Evolutionary conservation across 2,329 filamentous ascomycete species (phyloP).

Genomic region (Fusarium temperatum): DNA sequence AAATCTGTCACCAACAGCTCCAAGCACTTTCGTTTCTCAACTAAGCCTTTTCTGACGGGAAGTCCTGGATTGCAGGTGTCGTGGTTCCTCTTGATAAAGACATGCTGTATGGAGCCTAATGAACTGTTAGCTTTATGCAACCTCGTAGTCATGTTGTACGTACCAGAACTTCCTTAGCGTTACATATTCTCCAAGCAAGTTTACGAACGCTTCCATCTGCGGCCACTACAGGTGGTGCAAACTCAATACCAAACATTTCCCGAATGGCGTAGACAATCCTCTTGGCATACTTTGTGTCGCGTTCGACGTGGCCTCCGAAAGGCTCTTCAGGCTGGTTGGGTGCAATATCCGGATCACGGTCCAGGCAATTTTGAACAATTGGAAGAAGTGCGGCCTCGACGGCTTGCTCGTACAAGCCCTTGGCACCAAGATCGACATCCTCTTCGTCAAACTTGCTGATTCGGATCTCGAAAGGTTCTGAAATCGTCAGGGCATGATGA

Average conservation of each 20-base stretch:
- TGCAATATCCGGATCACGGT: slow-evolving; percentile 89
- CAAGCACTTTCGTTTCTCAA: background rate
- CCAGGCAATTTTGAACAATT: slow-evolving; percentile 89
- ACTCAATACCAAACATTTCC: slow-evolving; percentile 97
- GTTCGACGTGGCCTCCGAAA: slow-evolving; percentile 86
- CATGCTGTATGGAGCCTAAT: slow-evolving; percentile 77
- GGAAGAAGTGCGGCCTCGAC: slow-evolving; percentile 83
- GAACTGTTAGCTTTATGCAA: background rate
- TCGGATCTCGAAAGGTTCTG: slow-evolving; percentile 89
- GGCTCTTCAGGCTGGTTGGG: slow-evolving; percentile 80
- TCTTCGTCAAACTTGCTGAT: slow-evolving; percentile 83
- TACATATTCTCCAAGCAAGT: slow-evolving; percentile 92
- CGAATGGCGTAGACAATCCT: slow-evolving; percentile 93
- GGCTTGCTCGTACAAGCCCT: slow-evolving; percentile 70
- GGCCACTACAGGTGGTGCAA: slow-evolving; percentile 89
- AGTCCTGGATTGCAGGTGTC: slow-evolving; percentile 62
- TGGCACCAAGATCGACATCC: slow-evolving; percentile 68
- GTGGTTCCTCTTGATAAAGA: slow-evolving; percentile 69
- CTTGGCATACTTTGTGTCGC: slow-evolving; percentile 88
- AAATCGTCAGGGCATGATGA: slow-evolving; percentile 94
- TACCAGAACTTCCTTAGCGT: slow-evolving; percentile 94
- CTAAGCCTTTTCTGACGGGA: slow-evolving; percentile 43
- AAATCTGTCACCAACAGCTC: background rate
- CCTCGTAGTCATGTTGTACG: slow-evolving; percentile 48
- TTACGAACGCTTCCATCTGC: slow-evolving; percentile 92